Conservation (phyloP, 75 land plant genomes). For the Sequoiadendron giganteum region DNA sequence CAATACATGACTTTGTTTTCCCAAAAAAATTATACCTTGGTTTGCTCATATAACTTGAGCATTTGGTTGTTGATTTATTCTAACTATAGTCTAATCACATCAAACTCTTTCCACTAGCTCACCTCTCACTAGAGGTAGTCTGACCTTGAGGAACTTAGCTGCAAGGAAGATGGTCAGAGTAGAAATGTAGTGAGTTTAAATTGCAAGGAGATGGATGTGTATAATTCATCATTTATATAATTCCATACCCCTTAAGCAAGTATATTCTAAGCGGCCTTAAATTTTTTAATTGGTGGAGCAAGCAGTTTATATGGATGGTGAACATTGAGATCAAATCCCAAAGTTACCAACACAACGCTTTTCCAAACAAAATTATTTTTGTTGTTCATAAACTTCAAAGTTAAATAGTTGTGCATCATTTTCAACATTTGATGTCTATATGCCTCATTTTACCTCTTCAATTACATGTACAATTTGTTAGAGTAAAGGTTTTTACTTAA, state of each 20-base stretch:
- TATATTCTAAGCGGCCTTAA: constrained; percentile 51
- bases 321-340: constrained; percentile 74
- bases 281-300: constrained; percentile 54
- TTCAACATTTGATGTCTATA: too few species aligned
- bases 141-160: constrained; percentile 62
- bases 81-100: constrained; percentile 54
- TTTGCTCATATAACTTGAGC: constrained; percentile 52
- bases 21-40: constrained; percentile 14
- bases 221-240: constrained; percentile 71
- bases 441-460: too few species aligned
- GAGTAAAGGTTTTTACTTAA: too few species aligned
- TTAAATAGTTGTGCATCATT: too few species aligned
- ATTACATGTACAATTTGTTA: too few species aligned
- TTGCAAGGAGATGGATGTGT: constrained; percentile 73
- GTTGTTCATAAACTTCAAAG: constrained; percentile 38
- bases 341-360: constrained; percentile 52
- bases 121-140: constrained; percentile 55
- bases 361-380: constrained; percentile 52
- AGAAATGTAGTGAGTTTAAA: constrained; percentile 73
- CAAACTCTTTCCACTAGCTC: constrained; percentile 82
- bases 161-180: constrained; percentile 69
- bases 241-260: constrained; percentile 79
- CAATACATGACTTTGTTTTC: neutral
- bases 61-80: constrained; percentile 73
- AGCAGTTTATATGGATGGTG: constrained; percentile 74